Base-by-base conservation (phyloP, 2,329 filamentous ascomycete genomes). In the Cryoendolithus antarcticus region DNA sequence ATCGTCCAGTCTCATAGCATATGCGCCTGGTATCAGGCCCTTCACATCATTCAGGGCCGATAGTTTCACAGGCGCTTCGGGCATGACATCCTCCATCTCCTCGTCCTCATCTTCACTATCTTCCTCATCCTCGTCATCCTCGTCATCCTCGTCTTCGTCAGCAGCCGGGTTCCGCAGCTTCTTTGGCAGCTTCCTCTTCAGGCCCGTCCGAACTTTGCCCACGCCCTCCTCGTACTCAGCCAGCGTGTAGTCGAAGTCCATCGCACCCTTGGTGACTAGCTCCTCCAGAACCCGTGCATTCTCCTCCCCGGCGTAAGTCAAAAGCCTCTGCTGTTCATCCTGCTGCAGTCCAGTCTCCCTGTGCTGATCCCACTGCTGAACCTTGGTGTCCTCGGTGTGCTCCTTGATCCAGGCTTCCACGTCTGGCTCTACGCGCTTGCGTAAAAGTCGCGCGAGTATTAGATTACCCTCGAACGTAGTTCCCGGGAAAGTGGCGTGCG, bases 351-450 rank as follows among this genome's bases (percentile, higher is more conserved):
- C 37, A 35, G 47, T 29, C 46, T 50, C 33, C 66, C 66, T 21
- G 65, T 64, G 42, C 66, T 66, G 29, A 74, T 71, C 1, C 77
- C 80, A 37, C 21, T 34, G 34, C 30, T 8, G 35, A n/a, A 30
- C 43, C 11, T 37, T 39, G 10, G 7, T 38, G 32, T 36, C 37
- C 21, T 38, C 48, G 9, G 37, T 42, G 27, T 45, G 41, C 30
- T 76, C 65, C 13, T 76, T 72, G 19, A 89, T 77, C 63, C 80
- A 79, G 41, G 78, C 75, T 55, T 88, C 82, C 11, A 86, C 77
- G 15, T 75, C 70, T 0, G 84, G 83, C 48, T 91, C 85, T 35
- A 86, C 71, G 57, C 91, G 91, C 62, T 91, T 93, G 30, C 85
- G 79, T 27, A 93, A 66, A 2, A 93, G 67, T 50, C 80, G 74